Evolutionary conservation across 2,329 filamentous ascomycete genomes (phyloP).

Genomic region (Fusarium fujikuroi): DNA sequence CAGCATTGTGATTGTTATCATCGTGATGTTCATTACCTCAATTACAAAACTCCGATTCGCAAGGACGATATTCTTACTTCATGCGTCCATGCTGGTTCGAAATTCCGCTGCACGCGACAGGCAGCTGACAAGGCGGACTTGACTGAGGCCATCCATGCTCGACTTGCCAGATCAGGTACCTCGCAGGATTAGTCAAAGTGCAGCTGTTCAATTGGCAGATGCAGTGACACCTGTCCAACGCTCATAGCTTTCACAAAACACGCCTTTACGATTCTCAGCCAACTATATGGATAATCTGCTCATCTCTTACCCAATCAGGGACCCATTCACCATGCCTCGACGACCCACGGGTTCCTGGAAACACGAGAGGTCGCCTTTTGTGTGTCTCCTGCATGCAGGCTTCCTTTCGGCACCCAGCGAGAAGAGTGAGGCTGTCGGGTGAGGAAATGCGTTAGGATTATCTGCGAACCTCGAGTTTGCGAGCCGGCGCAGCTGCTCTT

Average conservation of each 20-base stretch:
- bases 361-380: conserved; percentile 26
- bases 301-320: conserved; percentile 17
- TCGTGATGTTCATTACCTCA: conserved; percentile 7
- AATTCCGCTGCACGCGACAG: conserved; percentile 18
- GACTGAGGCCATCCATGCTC: conserved; percentile 23
- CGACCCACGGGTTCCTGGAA: conserved; percentile 14
- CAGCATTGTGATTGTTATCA: conserved; percentile 9
- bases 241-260: conserved; percentile 28
- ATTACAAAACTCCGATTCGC: neutral
- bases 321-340: neutral
- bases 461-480: conserved; percentile 19
- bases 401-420: conserved; percentile 21
- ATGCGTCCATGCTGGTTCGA: conserved; percentile 6
- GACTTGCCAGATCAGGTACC: conserved; percentile 31
- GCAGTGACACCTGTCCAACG: conserved; percentile 36
- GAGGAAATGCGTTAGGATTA: neutral
- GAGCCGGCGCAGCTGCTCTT: neutral
- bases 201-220: conserved; percentile 35
- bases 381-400: conserved; percentile 23
- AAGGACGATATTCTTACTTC: neutral
- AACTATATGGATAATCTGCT: conserved; percentile 21
- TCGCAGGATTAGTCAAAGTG: conserved; percentile 24
- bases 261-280: conserved; percentile 12
- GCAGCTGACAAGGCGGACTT: conserved; percentile 32
- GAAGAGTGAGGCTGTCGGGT: conserved; percentile 40